phyloP scores from a whole-genome alignment of 2,329 filamentous ascomycete genomes.

The Phyllosticta paracitricarpa region DNA sequence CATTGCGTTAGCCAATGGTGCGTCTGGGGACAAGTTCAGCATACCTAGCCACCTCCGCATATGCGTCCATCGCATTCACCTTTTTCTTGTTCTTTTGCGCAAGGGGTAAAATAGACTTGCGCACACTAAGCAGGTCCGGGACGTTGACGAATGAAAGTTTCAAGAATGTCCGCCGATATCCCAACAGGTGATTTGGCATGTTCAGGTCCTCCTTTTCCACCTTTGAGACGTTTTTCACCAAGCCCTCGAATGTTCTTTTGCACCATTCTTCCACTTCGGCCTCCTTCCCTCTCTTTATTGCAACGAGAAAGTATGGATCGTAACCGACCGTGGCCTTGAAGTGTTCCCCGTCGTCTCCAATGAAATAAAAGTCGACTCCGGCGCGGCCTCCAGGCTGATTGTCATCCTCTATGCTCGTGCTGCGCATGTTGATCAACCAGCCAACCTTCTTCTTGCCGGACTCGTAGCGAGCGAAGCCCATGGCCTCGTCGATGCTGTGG shows the following conservation, averaged over 20 bases:
- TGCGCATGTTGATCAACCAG: conserved; percentile 93
- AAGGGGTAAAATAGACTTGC: conserved; percentile 75
- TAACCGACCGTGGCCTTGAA: conserved; percentile 97
- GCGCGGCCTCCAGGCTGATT: conserved; percentile 75
- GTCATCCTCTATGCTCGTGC: conserved; percentile 76
- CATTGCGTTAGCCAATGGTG: conserved; percentile 14
- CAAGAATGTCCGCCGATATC: conserved; percentile 80
- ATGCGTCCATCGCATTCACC: conserved; percentile 94
- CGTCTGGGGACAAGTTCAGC: conserved; percentile 23
- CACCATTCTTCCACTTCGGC: conserved; percentile 95
- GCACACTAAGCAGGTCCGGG: conserved; percentile 70
- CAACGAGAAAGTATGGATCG: conserved; percentile 91
- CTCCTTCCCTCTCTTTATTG: conserved; percentile 78
- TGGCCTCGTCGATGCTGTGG: conserved; percentile 82
- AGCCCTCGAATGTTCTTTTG: conserved; percentile 65
- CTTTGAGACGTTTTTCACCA: conserved; percentile 66
- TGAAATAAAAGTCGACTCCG: conserved; percentile 94
- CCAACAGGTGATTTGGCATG: conserved; percentile 92
- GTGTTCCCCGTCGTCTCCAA: conserved; percentile 61
- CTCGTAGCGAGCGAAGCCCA: conserved; percentile 91
- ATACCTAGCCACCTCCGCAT: conserved; percentile 87
- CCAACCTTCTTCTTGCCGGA: conserved; percentile 74
- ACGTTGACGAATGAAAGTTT: conserved; percentile 84
- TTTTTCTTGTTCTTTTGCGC: conserved; percentile 96
- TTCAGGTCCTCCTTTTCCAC: conserved; percentile 87